A percentile compares a stretch with the other conserved stretches of the same genome.
These are phyloP conservation scores for Lantana camara DNA, from an alignment of 257 asterid species.

Conservation along the genomic window DNA sequence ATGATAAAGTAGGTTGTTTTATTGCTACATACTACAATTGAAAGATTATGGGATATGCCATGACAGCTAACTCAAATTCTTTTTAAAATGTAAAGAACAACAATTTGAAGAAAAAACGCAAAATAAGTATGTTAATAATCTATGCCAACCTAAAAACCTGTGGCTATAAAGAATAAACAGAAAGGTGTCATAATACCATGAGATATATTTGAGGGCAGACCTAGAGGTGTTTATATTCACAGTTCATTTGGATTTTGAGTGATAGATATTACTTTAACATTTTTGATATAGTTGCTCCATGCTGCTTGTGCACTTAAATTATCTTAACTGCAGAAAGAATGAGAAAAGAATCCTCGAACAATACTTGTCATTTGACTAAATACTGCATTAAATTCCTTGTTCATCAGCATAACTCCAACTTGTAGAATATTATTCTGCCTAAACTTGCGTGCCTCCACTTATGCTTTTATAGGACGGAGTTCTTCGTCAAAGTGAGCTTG, in stretches of 20 bases:
- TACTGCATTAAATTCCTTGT: constrained; percentile 5
- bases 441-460: constrained; percentile 26
- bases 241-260: constrained; percentile 11
- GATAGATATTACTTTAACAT: constrained; percentile 9
- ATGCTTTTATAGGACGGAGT: constrained; percentile 79
- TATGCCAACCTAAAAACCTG: constrained; percentile 5
- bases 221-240: constrained; percentile 10
- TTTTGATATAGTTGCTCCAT: constrained; percentile 8
- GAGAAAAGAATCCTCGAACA: constrained; percentile 4
- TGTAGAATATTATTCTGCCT: constrained; percentile 10
- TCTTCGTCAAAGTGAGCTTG: constrained; percentile 80
- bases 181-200: neutral
- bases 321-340: neutral
- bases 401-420: constrained; percentile 12
- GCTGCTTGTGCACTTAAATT: constrained; percentile 1
- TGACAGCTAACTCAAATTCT: neutral
- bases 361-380: neutral
- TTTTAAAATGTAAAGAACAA: neutral
- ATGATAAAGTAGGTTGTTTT: constrained; percentile 67
- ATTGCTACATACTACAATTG: constrained; percentile 19
- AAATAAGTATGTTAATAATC: neutral
- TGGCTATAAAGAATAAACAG: constrained; percentile 1
- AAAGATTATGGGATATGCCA: neutral
- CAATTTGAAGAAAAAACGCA: neutral
- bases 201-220: neutral